Evolutionary conservation across 208 protist genomes (phyloP).

Genomic region (Trypanosoma boissoni): DNA sequence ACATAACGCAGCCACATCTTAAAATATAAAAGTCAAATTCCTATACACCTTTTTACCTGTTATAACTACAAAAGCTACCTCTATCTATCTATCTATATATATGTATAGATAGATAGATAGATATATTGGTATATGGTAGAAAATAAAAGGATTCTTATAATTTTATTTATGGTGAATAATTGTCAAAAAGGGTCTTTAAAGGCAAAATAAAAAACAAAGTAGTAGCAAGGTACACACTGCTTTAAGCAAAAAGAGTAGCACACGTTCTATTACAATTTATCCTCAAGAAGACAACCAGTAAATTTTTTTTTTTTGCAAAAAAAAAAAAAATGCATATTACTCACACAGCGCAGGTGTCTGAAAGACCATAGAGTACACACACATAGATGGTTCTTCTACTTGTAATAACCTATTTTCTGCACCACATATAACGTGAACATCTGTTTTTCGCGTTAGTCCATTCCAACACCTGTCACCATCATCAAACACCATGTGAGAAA

Average conservation of each 20-base stretch:
- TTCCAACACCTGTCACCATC: slow-evolving; percentile 58
- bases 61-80: too few species aligned
- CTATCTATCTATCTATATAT: background rate
- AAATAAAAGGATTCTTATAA: too few species aligned
- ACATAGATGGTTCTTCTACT: slow-evolving; percentile 72
- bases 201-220: too few species aligned
- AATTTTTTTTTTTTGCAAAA: slow-evolving; percentile 7
- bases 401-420: slow-evolving; percentile 44
- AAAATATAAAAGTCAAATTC: background rate
- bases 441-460: slow-evolving; percentile 30
- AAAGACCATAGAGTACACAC: slow-evolving; percentile 73
- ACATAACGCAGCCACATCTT: slow-evolving; percentile 38
- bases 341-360: slow-evolving; percentile 71
- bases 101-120: background rate
- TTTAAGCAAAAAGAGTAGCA: too few species aligned
- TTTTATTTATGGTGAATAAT: too few species aligned
- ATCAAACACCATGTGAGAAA: slow-evolving; percentile 56
- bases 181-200: too few species aligned
- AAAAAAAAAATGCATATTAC: slow-evolving; percentile 16
- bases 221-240: too few species aligned
- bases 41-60: background rate
- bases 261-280: too few species aligned
- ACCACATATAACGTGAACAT: slow-evolving; percentile 67
- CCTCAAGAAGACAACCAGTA: too few species aligned
- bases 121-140: background rate